Evolutionary conservation across 495 filamentous ascomycete genomes (phyloP), one percentile per base, ranked within the genome.

Genomic region (Hypomontagnella monticulosa): DNA sequence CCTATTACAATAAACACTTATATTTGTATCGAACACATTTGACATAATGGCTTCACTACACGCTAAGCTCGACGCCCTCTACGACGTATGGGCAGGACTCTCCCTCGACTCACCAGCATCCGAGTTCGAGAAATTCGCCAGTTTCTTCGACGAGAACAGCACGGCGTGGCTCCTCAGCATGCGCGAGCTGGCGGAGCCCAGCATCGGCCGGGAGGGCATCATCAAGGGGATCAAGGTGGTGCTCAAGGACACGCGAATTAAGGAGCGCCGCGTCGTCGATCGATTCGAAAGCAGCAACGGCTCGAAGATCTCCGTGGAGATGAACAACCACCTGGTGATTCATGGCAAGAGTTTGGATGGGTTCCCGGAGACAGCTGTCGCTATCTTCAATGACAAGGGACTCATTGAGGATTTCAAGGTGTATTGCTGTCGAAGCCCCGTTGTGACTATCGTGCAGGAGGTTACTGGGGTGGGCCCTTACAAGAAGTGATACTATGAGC

Each of bases 161-260:
- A 62, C 15, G 15, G 63, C 55, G 11, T 67, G 41, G n/a, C 51
- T 70, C 0, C 43, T 49, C 10, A 63, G 63, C 57, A 70, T 70
- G 67, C 67, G 67, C 8, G 63, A 67, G 50, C 20, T 61, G 15
- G 18, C 53, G 0, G 6, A 38, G 1, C 67, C 67, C 1, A 44
- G 34, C 51, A 30, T 56, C 40, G 63, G 61, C 14, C 48, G 63
- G 0, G 5, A 51, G 5, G 63, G 41, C 19, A 41, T 67, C 23
- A 37, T 61, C 43, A 18, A 33, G 19, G 42, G 53, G 0, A 37
- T 62, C 34, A 47, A 55, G 34, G 32, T 18, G 4, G 42, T 34
- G 1, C 8, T 55, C 10, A 40, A 38, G 15, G 12, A 54, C 42
- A 33, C 20, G 4, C 41, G 20, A 2, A 62, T 62, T 42, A 54